These are phyloP conservation scores for Coffea humblotiana DNA, from an alignment of 305 asterid genomes.

Conservation along the genomic window DNA sequence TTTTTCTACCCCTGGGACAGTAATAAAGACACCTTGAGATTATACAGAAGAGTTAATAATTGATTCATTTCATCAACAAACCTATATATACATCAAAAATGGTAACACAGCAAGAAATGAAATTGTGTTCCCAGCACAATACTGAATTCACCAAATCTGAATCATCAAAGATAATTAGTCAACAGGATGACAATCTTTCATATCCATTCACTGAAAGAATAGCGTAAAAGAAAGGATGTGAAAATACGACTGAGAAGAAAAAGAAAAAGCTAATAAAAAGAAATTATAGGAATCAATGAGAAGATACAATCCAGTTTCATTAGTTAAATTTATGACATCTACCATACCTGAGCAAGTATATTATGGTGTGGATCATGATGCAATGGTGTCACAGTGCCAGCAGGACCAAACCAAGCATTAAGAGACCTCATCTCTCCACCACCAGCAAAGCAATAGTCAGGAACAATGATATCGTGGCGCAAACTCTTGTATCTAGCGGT, in stretches of 20 bases:
- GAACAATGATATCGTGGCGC: constrained; percentile 74
- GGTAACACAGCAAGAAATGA: background rate
- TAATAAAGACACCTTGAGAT: background rate
- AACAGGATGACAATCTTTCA: background rate
- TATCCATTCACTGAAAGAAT: background rate
- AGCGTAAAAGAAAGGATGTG: background rate
- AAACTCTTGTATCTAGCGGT: constrained; percentile 86
- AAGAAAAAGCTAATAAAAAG: background rate
- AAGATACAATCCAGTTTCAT: background rate
- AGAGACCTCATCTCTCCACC: constrained; percentile 84
- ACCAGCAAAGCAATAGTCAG: constrained; percentile 93
- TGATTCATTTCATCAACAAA: background rate
- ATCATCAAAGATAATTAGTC: background rate
- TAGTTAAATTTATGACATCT: background rate
- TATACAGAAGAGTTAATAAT: background rate
- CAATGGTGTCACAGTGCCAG: constrained; percentile 95
- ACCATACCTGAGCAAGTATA: constrained; percentile 89
- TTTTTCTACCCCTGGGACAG: background rate
- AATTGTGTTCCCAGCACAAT: background rate
- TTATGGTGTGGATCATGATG: constrained; percentile 99
- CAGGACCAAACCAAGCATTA: constrained; percentile 97
- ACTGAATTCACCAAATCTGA: background rate
- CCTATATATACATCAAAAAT: background rate
- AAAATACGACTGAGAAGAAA: background rate
- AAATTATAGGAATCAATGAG: background rate